Evolutionary conservation across 306 rosid species (phyloP), one percentile per base, ranked within the genome.

Genomic region (Albizia julibrissin): DNA sequence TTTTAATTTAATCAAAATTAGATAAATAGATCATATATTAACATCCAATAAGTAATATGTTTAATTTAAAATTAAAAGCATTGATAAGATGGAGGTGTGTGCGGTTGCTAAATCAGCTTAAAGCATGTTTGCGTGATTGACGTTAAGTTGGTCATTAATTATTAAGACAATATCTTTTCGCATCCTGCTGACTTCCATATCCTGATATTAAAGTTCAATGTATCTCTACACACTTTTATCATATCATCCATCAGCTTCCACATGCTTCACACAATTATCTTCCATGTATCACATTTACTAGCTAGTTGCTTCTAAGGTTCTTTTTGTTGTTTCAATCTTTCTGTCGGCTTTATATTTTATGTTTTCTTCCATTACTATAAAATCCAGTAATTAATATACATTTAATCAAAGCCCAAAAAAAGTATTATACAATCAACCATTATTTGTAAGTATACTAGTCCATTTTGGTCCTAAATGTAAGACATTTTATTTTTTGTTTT

Each of bases 101-200:
- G 61, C 24, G 68, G 46, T 12, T 61, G 68, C 19, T 31, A 18
- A 69, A 70, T 58, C 72, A 84, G 29, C 50, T 79, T 69, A 69
- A 69, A 82, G 81, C 88, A 83, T 85, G 84, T 88, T 62, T 80
- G 87, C 90, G 87, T 88, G 87, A 85, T 88, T 88, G 82, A 85
- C 88, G 90, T 83, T 88, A 79, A 69, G 72, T 77, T 80, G 73
- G 78, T 62, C 85, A 21, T 77, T 69, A 58, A 82, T 85, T 77
- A 83, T 80, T 12, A 39, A 29, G 74, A 66, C 85, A 88, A 85
- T 62, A 88, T 88, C 90, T 88, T 26, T 44, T 59, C 82, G 84
- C 83, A 88, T 88, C 90, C 83, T 83, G 83, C 85, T 82, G 80
- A 80, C 87, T 80, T 85, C 86, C 88, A 82, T 69, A 59, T 24